Conservation (phyloP, 345 rosid species). For the Brassica carinata region DNA sequence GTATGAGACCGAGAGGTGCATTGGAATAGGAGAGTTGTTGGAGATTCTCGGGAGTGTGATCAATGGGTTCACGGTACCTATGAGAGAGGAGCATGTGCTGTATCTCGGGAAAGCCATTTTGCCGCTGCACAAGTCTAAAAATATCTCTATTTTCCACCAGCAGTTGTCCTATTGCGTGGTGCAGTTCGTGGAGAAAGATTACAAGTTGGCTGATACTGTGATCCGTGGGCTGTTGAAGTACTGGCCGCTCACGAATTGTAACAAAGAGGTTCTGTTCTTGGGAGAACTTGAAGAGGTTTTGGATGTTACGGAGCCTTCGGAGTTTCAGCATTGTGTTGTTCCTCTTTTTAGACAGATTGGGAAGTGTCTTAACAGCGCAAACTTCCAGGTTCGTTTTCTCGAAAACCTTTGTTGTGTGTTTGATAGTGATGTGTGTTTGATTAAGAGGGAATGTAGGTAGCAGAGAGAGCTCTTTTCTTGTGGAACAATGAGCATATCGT, state of each 20-base stretch:
- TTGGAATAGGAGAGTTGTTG: slow-evolving; percentile 52
- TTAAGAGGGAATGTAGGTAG: slow-evolving; percentile 49
- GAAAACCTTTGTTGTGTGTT: slow-evolving; percentile 1
- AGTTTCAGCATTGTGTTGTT: slow-evolving; percentile 47
- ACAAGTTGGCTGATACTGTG: slow-evolving; percentile 49
- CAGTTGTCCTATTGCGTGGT: slow-evolving; percentile 49
- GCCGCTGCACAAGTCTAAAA: slow-evolving; percentile 53
- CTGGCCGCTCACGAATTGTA: slow-evolving; percentile 56
- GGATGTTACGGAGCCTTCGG: slow-evolving; percentile 41
- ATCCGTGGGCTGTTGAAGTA: slow-evolving; percentile 52
- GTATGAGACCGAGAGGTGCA: slow-evolving; percentile 48
- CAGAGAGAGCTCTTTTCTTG: slow-evolving; percentile 64
- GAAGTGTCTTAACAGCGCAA: slow-evolving; percentile 51
- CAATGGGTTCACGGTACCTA: slow-evolving; percentile 50
- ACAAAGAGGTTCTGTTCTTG: slow-evolving; percentile 53
- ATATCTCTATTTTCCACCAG: slow-evolving; percentile 45
- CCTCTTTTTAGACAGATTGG: slow-evolving; percentile 53
- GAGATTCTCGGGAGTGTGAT: slow-evolving; percentile 55
- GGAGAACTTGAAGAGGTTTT: slow-evolving; percentile 54
- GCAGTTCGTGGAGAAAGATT: slow-evolving; percentile 54
- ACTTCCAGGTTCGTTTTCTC: slow-evolving; percentile 48
- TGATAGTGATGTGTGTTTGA: slow-evolving; percentile 1
- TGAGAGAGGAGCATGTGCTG: slow-evolving; percentile 53
- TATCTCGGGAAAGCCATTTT: slow-evolving; percentile 51
- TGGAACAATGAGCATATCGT: slow-evolving; percentile 69